phyloP scores from a whole-genome alignment of 1,139 yeast genomes.

The Blastobotrys capitulatus region DNA sequence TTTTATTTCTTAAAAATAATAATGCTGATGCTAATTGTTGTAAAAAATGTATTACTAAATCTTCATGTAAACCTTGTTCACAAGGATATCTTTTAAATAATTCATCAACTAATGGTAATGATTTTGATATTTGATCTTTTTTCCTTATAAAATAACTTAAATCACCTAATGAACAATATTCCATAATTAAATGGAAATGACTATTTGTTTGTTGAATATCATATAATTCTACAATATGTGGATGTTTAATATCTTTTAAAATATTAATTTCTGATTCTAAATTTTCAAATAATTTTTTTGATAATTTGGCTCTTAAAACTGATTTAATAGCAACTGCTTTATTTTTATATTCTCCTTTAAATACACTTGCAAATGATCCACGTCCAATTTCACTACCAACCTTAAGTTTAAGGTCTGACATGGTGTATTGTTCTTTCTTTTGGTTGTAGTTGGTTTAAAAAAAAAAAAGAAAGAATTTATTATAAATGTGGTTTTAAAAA shows the following conservation, averaged over 20 bases:
- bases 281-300: constrained; percentile 81
- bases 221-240: constrained; percentile 81
- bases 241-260: constrained; percentile 79
- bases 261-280: constrained; percentile 87
- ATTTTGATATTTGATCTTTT: constrained; percentile 61
- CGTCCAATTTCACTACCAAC: constrained; percentile 79
- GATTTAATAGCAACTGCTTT: constrained; percentile 81
- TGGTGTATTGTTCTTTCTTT: background rate
- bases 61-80: constrained; percentile 68
- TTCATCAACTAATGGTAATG: constrained; percentile 75
- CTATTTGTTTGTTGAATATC: constrained; percentile 76
- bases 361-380: constrained; percentile 94
- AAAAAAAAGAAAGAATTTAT: constrained; percentile 4
- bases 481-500: background rate
- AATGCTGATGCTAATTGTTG: constrained; percentile 85
- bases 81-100: constrained; percentile 80
- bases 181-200: constrained; percentile 92
- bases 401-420: constrained; percentile 2
- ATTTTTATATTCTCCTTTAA: constrained; percentile 56
- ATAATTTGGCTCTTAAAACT: constrained; percentile 75
- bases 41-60: constrained; percentile 73
- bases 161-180: constrained; percentile 93
- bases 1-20: constrained; percentile 70
- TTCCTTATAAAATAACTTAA: constrained; percentile 78
- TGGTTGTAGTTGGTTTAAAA: background rate